Evolutionary conservation across 345 rosid species (phyloP).

Genomic region (Pistacia atlantica): DNA sequence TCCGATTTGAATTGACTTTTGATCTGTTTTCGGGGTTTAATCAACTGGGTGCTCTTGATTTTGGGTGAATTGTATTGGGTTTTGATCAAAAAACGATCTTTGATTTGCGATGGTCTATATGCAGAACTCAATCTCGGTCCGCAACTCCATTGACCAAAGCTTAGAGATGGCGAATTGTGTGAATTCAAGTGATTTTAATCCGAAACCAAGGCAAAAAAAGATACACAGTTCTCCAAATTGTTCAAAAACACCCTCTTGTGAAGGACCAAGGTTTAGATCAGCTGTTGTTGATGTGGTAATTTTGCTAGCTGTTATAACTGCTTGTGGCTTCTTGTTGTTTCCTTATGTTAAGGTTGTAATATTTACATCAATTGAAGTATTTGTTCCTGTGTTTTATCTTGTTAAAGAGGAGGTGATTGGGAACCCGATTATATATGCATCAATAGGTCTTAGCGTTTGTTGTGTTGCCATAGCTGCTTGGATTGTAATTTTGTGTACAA

Average conservation of each 20-base stretch:
- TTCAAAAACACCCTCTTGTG: slow-evolving; percentile 48
- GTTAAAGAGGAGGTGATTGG: slow-evolving; percentile 65
- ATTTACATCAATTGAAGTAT: slow-evolving; percentile 39
- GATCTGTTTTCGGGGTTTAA: neutral
- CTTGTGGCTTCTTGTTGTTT: slow-evolving; percentile 74
- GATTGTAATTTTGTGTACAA: slow-evolving; percentile 57
- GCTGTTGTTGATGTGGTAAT: slow-evolving; percentile 76
- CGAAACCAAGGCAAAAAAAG: slow-evolving; percentile 45
- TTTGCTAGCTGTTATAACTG: slow-evolving; percentile 67
- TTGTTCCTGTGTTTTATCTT: slow-evolving; percentile 43
- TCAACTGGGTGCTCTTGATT: slow-evolving; percentile 47
- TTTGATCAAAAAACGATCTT: slow-evolving; percentile 19
- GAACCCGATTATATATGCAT: slow-evolving; percentile 66
- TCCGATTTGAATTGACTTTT: neutral
- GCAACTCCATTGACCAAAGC: slow-evolving; percentile 70
- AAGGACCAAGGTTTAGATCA: slow-evolving; percentile 52
- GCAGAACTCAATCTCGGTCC: slow-evolving; percentile 82
- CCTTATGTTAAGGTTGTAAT: slow-evolving; percentile 58
- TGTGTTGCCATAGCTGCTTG: slow-evolving; percentile 68
- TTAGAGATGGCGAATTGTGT: slow-evolving; percentile 58
- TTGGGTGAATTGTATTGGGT: slow-evolving; percentile 27
- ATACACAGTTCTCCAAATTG: slow-evolving; percentile 39
- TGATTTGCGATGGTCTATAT: slow-evolving; percentile 76
- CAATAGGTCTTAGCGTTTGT: slow-evolving; percentile 61
- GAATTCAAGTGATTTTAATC: slow-evolving; percentile 44